Percentiles rank a stretch among this genome's conserved stretches.
phyloP scores from a whole-genome alignment of 106 monocot genomes.

The Narthecium ossifragum region DNA sequence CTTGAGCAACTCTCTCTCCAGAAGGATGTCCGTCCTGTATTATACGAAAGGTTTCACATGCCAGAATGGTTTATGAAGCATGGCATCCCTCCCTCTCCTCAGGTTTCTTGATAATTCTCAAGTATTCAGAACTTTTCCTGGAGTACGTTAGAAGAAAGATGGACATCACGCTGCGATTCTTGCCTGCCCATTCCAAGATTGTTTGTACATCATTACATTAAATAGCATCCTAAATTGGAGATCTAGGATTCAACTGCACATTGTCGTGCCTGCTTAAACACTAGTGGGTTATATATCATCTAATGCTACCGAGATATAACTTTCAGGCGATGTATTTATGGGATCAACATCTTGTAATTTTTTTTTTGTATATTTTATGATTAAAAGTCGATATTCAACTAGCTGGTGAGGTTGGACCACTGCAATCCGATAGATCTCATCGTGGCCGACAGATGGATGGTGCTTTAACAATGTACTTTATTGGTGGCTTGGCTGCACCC shows the following conservation, averaged over 20 bases:
- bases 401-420: background rate
- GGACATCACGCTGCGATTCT: background rate
- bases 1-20: conserved; percentile 48
- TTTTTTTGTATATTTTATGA: background rate
- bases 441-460: no score
- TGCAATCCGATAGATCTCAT: no score
- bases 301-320: background rate
- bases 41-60: conserved; percentile 73
- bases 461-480: no score
- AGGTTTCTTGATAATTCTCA: background rate
- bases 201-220: background rate
- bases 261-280: background rate
- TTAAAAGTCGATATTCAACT: background rate
- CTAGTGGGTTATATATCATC: background rate
- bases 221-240: no score
- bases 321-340: background rate
- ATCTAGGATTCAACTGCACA: background rate
- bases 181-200: background rate
- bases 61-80: conserved; percentile 75
- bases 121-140: background rate
- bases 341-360: background rate
- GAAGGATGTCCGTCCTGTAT: conserved; percentile 61
- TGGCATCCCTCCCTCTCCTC: conserved; percentile 35
- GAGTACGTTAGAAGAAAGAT: background rate
- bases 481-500: no score